Conservation (phyloP, 176 grass and related monocot genomes). For the Eremochloa ophiuroides region DNA sequence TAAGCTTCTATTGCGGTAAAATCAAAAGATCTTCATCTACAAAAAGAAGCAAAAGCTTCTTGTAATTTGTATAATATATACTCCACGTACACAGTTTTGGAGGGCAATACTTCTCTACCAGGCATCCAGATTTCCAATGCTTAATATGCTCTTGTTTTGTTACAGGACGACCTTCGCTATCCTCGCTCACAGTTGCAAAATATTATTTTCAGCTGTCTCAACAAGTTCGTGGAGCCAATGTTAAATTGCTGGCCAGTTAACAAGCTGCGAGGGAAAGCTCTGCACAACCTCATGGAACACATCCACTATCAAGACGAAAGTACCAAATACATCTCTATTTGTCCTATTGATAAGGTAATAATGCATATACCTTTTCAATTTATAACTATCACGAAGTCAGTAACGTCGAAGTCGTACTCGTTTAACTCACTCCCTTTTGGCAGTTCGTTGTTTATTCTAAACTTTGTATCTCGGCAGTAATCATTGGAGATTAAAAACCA, state of each 20-base stretch:
- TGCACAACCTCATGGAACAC: not conserved
- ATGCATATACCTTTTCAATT: not conserved
- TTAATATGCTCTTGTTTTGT: not conserved
- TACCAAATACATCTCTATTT: not conserved
- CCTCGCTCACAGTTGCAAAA: slow-evolving; percentile 32
- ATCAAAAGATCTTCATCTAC: not conserved
- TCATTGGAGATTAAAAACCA: not conserved
- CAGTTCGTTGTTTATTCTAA: not conserved
- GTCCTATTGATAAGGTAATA: slow-evolving; percentile 8
- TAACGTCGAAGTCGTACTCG: too few relatives aligned
- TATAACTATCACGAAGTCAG: not conserved
- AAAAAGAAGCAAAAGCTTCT: not conserved
- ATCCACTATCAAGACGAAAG: not conserved
- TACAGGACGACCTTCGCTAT: slow-evolving; percentile 43
- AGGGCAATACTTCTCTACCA: not conserved
- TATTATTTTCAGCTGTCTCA: slow-evolving; percentile 27
- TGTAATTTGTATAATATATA: too few relatives aligned
- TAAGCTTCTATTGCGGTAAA: not conserved
- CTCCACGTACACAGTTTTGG: not conserved
- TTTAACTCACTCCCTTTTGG: not conserved
- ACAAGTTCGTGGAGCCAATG: slow-evolving; percentile 51
- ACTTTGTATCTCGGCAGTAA: not conserved
- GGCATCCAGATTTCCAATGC: not conserved
- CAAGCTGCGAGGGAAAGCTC: not conserved
- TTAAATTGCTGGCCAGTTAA: slow-evolving; percentile 15